Evolutionary conservation across 2,329 filamentous ascomycete species (phyloP).

Genomic region (Apiospora arundinis): DNA sequence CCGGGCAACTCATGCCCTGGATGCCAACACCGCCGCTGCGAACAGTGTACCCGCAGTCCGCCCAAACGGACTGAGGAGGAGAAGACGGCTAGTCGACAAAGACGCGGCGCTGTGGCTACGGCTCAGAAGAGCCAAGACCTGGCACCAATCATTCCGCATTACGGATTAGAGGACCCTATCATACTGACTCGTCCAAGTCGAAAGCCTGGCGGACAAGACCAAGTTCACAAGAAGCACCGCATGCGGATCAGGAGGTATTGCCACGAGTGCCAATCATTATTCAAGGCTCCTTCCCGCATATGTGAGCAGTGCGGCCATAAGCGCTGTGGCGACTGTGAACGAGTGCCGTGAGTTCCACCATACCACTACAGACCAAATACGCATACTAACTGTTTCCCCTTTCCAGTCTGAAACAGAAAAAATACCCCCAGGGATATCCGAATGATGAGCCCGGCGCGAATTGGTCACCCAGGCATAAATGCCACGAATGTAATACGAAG

Average conservation of each 20-base stretch:
- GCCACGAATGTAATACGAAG: constrained; percentile 66
- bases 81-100: constrained; percentile 58
- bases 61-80: constrained; percentile 66
- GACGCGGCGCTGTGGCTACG: constrained; percentile 49
- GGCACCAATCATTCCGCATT: constrained; percentile 58
- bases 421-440: constrained; percentile 71
- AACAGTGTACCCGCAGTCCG: constrained; percentile 78
- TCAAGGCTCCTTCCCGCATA: constrained; percentile 60
- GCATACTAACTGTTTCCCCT: neutral
- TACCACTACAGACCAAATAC: neutral
- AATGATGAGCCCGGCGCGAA: constrained; percentile 65
- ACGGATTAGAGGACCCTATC: constrained; percentile 55
- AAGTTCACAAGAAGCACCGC: constrained; percentile 73
- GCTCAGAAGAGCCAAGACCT: constrained; percentile 62
- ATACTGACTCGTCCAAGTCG: constrained; percentile 65
- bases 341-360: constrained; percentile 71
- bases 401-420: constrained; percentile 67
- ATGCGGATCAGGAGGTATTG: constrained; percentile 79
- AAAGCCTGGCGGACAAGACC: constrained; percentile 70
- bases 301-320: constrained; percentile 74
- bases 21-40: constrained; percentile 83
- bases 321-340: constrained; percentile 81
- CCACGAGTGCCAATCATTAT: constrained; percentile 73
- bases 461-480: constrained; percentile 61
- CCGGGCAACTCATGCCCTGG: constrained; percentile 74